Conservation (phyloP, 306 rosid genomes). For the Heteromeles arbutifolia region DNA sequence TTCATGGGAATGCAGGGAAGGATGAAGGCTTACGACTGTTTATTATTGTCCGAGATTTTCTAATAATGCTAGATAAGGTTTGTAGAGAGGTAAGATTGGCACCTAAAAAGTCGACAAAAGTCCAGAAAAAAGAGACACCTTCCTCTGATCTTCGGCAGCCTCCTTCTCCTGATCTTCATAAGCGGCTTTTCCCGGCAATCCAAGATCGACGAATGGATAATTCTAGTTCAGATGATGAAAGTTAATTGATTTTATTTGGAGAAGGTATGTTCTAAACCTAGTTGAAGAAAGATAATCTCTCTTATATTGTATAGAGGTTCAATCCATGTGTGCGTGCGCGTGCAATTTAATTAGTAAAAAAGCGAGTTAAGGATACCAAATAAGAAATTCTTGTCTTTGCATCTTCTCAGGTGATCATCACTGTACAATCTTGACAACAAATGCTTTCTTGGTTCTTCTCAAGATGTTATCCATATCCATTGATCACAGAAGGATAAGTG, state of each 20-base stretch:
- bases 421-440: background rate
- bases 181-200: slow-evolving; percentile 52
- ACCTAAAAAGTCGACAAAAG: slow-evolving; percentile 33
- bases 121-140: slow-evolving; percentile 34
- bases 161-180: slow-evolving; percentile 35
- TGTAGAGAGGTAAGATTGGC: slow-evolving; percentile 58
- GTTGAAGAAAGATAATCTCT: background rate
- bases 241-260: slow-evolving; percentile 43
- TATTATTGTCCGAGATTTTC: slow-evolving; percentile 65
- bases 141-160: slow-evolving; percentile 30
- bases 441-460: background rate
- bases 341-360: background rate
- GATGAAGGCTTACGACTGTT: slow-evolving; percentile 89
- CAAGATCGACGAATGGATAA: slow-evolving; percentile 47
- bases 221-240: slow-evolving; percentile 84
- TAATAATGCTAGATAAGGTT: slow-evolving; percentile 76
- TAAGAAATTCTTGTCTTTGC: background rate
- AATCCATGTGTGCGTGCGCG: background rate
- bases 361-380: background rate
- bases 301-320: background rate
- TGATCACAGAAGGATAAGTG: background rate
- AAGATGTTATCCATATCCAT: background rate
- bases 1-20: slow-evolving; percentile 81
- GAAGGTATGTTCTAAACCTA: slow-evolving; percentile 14
- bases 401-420: slow-evolving; percentile 5